phyloP scores from a whole-genome alignment of 2,329 filamentous ascomycete genomes.

The Didymellaceae sp. region DNA sequence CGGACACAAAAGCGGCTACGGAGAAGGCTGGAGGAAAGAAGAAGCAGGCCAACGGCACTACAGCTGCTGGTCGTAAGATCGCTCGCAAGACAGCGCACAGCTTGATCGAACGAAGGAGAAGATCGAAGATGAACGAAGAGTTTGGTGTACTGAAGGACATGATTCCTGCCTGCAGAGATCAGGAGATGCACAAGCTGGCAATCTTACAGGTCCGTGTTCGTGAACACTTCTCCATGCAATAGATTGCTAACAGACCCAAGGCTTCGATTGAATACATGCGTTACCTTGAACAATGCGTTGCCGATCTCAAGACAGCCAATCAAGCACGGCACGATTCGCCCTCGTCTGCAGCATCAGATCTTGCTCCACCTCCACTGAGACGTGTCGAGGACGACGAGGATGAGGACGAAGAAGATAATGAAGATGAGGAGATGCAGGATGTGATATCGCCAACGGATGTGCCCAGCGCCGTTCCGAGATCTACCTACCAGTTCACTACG shows the following conservation, averaged over 20 bases:
- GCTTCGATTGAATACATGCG: slow-evolving; percentile 95
- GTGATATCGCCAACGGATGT: slow-evolving; percentile 38
- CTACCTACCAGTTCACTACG: slow-evolving; percentile 35
- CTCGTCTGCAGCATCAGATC: slow-evolving; percentile 35
- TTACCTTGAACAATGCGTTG: slow-evolving; percentile 88
- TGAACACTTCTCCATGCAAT: neutral
- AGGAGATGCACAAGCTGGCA: slow-evolving; percentile 96
- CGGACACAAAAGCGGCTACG: slow-evolving; percentile 30
- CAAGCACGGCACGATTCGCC: slow-evolving; percentile 37
- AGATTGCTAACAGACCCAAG: slow-evolving; percentile 54
- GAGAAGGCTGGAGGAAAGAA: slow-evolving; percentile 63
- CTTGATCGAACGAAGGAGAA: slow-evolving; percentile 84
- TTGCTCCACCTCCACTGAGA: slow-evolving; percentile 25
- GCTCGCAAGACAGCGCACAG: slow-evolving; percentile 96
- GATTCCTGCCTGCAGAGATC: slow-evolving; percentile 92
- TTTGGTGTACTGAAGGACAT: slow-evolving; percentile 92
- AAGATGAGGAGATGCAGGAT: slow-evolving; percentile 54
- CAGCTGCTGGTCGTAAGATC: slow-evolving; percentile 89
- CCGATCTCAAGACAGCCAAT: slow-evolving; percentile 69
- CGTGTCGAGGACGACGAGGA: slow-evolving; percentile 21
- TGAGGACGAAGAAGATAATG: slow-evolving; percentile 53
- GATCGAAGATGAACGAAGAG: slow-evolving; percentile 99
- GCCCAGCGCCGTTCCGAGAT: slow-evolving; percentile 15
- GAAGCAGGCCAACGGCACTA: slow-evolving; percentile 73
- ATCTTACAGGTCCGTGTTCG: slow-evolving; percentile 78